These are phyloP conservation scores for Colletotrichum zoysiae DNA, from an alignment of 2,329 filamentous ascomycete genomes.

Conservation along the genomic window DNA sequence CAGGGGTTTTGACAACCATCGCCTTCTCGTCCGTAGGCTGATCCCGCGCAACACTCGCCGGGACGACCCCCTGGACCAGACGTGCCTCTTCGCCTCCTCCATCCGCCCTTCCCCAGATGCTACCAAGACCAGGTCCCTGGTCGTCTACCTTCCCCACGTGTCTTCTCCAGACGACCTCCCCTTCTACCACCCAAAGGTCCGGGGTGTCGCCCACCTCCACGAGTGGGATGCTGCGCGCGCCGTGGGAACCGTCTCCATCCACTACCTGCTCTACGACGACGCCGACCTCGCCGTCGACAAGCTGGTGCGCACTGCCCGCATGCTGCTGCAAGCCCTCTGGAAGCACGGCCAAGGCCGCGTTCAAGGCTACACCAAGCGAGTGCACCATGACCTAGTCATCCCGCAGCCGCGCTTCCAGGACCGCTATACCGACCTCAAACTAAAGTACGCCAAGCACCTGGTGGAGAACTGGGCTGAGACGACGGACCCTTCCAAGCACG, in stretches of 20 bases:
- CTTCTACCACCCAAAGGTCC: slow-evolving; percentile 88
- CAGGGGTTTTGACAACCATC: slow-evolving; percentile 56
- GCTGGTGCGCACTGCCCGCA: slow-evolving; percentile 75
- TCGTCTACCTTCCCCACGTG: slow-evolving; percentile 85
- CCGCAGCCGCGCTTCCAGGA: slow-evolving; percentile 83
- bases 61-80: slow-evolving; percentile 83
- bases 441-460: slow-evolving; percentile 78
- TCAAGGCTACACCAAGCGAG: slow-evolving; percentile 81
- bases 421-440: slow-evolving; percentile 84
- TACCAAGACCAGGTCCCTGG: slow-evolving; percentile 60
- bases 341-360: slow-evolving; percentile 78
- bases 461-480: slow-evolving; percentile 85
- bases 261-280: slow-evolving; percentile 67
- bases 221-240: slow-evolving; percentile 63
- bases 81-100: slow-evolving; percentile 76
- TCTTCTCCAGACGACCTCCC: slow-evolving; percentile 73
- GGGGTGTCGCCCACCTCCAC: slow-evolving; percentile 81
- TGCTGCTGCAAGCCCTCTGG: slow-evolving; percentile 75
- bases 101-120: slow-evolving; percentile 38
- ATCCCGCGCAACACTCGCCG: slow-evolving; percentile 85
- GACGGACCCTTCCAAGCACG: slow-evolving; percentile 90
- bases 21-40: slow-evolving; percentile 79
- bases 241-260: slow-evolving; percentile 68
- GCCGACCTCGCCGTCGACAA: slow-evolving; percentile 53
- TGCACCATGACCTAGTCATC: slow-evolving; percentile 85